A percentile compares a stretch with the other conserved stretches of the same genome.
These are phyloP conservation scores for Apiotrichum sp. DNA, from an alignment of 1,284 basidiomycete species.

Conservation along the genomic window DNA sequence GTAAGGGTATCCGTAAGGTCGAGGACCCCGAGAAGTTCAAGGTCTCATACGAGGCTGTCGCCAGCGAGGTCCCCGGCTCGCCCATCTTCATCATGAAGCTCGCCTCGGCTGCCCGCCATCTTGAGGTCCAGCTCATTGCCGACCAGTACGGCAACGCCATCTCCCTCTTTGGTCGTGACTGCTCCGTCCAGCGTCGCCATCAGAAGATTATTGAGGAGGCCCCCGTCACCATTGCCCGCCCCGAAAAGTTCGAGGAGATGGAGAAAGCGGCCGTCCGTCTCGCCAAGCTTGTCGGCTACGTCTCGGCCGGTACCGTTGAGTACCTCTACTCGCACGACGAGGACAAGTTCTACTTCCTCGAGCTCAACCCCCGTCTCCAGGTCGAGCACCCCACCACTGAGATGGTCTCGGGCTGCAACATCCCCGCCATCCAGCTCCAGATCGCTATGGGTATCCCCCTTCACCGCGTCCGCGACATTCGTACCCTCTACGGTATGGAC, in stretches of 20 bases:
- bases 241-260: constrained; percentile 90
- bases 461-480: constrained; percentile 92
- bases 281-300: constrained; percentile 97
- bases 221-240: constrained; percentile 92
- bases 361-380: constrained; percentile 98
- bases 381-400: constrained; percentile 99
- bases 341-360: constrained; percentile 94
- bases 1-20: constrained; percentile 96
- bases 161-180: constrained; percentile 97
- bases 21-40: constrained; percentile 80
- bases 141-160: constrained; percentile 99
- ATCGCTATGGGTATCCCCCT: constrained; percentile 98
- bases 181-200: constrained; percentile 98
- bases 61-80: constrained; percentile 95
- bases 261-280: constrained; percentile 96
- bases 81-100: constrained; percentile 99
- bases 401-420: constrained; percentile 98
- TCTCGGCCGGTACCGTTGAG: constrained; percentile 97
- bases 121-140: constrained; percentile 96
- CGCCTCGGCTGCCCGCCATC: constrained; percentile 90
- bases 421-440: constrained; percentile 95
- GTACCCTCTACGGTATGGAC: constrained; percentile 89
- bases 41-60: constrained; percentile 87
- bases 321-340: constrained; percentile 95
- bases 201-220: constrained; percentile 99